These are phyloP conservation scores for Ensete ventricosum DNA, from an alignment of 176 grass and related monocot genomes.

Conservation along the genomic window DNA sequence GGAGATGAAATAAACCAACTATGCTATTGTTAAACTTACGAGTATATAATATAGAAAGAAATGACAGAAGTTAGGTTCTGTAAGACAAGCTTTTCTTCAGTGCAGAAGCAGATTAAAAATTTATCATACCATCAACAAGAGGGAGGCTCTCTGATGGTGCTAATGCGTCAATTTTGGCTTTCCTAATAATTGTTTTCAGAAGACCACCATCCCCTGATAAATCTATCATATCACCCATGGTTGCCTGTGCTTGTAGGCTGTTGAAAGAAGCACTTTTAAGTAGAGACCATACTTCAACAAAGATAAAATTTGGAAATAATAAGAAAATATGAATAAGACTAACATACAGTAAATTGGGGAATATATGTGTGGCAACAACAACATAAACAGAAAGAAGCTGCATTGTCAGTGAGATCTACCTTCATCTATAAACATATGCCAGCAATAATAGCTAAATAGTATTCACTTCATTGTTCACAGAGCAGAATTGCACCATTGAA, in stretches of 20 bases:
- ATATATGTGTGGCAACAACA: too few species aligned
- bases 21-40: too few species aligned
- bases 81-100: neutral
- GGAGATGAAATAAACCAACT: too few species aligned
- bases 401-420: too few species aligned
- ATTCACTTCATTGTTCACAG: too few species aligned
- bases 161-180: conserved; percentile 66
- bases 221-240: conserved; percentile 70
- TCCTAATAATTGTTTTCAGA: conserved; percentile 62
- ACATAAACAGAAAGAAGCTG: too few species aligned
- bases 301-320: neutral
- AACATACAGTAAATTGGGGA: neutral
- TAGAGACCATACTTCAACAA: neutral
- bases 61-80: neutral
- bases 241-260: conserved; percentile 13
- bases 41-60: neutral
- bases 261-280: neutral
- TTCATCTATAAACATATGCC: too few species aligned
- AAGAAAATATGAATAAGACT: neutral
- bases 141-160: conserved; percentile 68
- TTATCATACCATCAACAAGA: conserved; percentile 65
- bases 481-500: too few species aligned
- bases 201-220: conserved; percentile 81
- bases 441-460: too few species aligned
- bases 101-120: conserved; percentile 7